phyloP scores from a whole-genome alignment of 306 rosid genomes.

The Fagus crenata region DNA sequence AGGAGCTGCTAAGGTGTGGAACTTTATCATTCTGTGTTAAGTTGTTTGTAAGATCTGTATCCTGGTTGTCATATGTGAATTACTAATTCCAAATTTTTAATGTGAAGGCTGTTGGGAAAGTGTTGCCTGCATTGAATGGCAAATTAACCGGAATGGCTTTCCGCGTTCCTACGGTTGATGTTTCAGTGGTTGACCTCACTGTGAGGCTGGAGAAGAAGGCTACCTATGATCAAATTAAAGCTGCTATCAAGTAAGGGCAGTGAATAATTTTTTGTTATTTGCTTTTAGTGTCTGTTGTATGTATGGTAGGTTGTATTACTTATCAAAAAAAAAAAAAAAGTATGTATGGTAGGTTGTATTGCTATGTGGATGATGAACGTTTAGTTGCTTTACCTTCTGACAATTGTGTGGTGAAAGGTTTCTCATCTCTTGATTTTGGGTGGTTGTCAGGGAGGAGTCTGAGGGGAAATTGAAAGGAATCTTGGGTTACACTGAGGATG shows the following conservation, averaged over 20 bases:
- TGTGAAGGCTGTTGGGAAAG: constrained; percentile 68
- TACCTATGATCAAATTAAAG: constrained; percentile 52
- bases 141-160: constrained; percentile 83
- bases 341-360: background rate
- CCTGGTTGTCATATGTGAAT: background rate
- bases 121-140: constrained; percentile 69
- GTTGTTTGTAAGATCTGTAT: background rate
- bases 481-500: constrained; percentile 76
- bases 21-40: background rate
- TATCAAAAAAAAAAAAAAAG: too few relatives aligned
- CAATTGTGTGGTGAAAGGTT: background rate
- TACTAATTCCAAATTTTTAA: background rate
- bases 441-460: constrained; percentile 62
- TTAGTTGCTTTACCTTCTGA: background rate
- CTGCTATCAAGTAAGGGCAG: constrained; percentile 64
- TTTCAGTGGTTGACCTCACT: constrained; percentile 76
- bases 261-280: background rate
- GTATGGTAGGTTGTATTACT: too few relatives aligned
- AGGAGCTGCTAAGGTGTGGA: constrained; percentile 83
- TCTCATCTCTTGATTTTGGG: background rate
- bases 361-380: background rate
- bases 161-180: constrained; percentile 81
- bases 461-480: constrained; percentile 76
- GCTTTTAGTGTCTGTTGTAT: background rate
- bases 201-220: constrained; percentile 64